These are phyloP conservation scores for Hygrocybe punicea DNA, from an alignment of 768 basidiomycete genomes.

Conservation along the genomic window DNA sequence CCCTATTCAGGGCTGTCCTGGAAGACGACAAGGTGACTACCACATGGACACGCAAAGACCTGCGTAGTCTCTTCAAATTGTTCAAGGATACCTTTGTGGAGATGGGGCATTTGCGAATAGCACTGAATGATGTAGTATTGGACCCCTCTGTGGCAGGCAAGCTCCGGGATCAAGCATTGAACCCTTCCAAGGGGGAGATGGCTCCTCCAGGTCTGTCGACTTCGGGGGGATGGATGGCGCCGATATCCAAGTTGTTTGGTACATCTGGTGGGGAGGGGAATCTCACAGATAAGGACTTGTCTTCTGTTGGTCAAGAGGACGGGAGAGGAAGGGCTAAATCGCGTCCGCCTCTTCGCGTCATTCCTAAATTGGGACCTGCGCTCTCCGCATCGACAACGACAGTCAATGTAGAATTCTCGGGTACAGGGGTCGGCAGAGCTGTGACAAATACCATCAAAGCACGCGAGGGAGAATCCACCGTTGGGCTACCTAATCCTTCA, in stretches of 20 bases:
- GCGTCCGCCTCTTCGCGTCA: conserved; percentile 43
- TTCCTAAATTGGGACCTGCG: conserved; percentile 80
- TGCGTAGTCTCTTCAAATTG: conserved; percentile 76
- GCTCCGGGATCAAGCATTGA: conserved; percentile 68
- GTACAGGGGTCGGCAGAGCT: conserved; percentile 47
- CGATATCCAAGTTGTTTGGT: conserved; percentile 77
- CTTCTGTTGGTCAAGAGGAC: conserved; percentile 21
- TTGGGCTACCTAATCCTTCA: background rate
- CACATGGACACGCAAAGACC: conserved; percentile 71
- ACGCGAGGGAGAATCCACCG: conserved; percentile 1
- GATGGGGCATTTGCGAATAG: conserved; percentile 73
- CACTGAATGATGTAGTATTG: conserved; percentile 85
- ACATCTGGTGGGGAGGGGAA: conserved; percentile 25
- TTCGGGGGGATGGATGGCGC: conserved; percentile 73
- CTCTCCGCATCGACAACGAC: conserved; percentile 86
- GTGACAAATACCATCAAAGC: conserved; percentile 39
- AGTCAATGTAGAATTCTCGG: conserved; percentile 94
- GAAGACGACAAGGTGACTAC: conserved; percentile 71
- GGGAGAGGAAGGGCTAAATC: conserved; percentile 12
- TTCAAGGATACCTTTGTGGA: conserved; percentile 83
- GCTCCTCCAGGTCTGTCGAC: conserved; percentile 34
- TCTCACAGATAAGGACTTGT: conserved; percentile 15
- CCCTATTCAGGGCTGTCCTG: conserved; percentile 66
- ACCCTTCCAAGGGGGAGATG: conserved; percentile 50
- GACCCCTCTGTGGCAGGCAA: conserved; percentile 74